Evolutionary conservation across 495 filamentous ascomycete genomes (phyloP), one percentile per base, ranked within the genome.

Genomic region (Podospora tetraspora): DNA sequence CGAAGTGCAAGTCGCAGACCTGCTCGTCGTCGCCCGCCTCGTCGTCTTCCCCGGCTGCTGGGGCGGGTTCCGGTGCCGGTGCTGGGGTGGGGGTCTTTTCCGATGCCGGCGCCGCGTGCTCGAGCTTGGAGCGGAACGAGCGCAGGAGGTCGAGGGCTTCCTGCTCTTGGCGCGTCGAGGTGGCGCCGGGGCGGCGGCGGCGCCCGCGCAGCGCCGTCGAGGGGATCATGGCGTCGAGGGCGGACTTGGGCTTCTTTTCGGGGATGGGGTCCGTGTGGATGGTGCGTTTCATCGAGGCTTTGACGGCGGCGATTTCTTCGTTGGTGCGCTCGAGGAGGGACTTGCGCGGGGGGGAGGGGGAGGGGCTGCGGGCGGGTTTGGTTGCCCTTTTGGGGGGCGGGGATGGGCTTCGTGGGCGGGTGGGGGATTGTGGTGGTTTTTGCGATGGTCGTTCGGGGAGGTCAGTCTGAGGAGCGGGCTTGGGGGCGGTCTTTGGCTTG

Each of bases 1-100:
- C 94, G 80, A 97, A 97, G 72, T 97, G 93, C 5, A 97, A 82
- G 75, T 97, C 92, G 74, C 93, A 97, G 19, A 96, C 73, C 7
- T 74, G 79, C 52, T 70, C 78, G 56, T 69, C 73, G 57, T 80
- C 78, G 22, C 78, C 76, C 52, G 75, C 65, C 58, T 72, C 70
- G 3, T 75, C 72, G 62, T 73, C 66, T 57, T 74, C 72, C 3
- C 77, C 71, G 9, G 70, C 72, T 22, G 74, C 75, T 0, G 70
- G 76, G 21, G 30, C 69, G 30, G 81, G 75, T 57, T 75, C 72
- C 43, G 57, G 25, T 3, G 29, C 64, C 0, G 43, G 62, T 5
- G 72, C 63, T 60, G 76, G 70, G 52, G 73, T 77, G 27, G 72
- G 67, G 9, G 76, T 78, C 66, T 83, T 87, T 70, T 83, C 78